These are phyloP conservation scores for Dovyalis caffra DNA, from an alignment of 345 rosid genomes.

Conservation along the genomic window DNA sequence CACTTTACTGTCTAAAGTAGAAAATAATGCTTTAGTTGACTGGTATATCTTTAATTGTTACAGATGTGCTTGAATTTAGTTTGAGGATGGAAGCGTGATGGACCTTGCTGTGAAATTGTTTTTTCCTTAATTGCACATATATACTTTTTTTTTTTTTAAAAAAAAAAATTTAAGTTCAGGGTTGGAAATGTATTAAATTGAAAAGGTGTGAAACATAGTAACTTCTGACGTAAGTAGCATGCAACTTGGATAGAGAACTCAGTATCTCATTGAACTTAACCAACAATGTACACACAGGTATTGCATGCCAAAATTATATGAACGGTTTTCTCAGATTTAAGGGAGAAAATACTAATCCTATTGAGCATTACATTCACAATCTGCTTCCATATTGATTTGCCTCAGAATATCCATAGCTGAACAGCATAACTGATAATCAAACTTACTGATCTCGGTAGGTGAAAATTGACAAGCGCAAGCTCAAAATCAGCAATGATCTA, in stretches of 20 bases:
- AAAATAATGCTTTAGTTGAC: neutral
- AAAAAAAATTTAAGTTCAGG: neutral
- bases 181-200: neutral
- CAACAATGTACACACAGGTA: no score
- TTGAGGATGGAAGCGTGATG: no score
- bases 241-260: no score
- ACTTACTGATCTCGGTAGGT: neutral
- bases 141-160: neutral
- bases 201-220: neutral
- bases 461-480: neutral
- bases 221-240: neutral
- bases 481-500: no score
- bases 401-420: neutral
- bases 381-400: neutral
- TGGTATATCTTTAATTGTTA: neutral
- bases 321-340: no score
- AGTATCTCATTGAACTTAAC: no score
- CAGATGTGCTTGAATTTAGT: neutral
- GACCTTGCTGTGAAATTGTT: neutral
- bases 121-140: neutral
- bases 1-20: neutral
- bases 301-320: no score
- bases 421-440: neutral
- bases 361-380: neutral
- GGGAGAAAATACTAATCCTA: neutral